Base-by-base conservation (phyloP, 2,329 filamentous ascomycete genomes). In the Coniella vitis region DNA sequence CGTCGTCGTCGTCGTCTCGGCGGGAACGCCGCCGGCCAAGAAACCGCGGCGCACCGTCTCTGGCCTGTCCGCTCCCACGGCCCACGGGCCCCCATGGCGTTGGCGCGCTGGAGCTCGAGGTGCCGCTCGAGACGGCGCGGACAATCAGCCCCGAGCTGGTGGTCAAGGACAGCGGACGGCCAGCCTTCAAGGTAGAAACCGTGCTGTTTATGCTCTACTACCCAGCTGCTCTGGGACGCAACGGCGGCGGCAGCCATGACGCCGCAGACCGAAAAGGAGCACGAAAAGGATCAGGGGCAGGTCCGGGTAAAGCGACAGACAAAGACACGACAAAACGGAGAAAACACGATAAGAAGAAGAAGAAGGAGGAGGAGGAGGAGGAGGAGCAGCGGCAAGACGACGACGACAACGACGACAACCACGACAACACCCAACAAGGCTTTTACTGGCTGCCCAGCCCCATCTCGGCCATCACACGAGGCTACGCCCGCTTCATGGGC, bases 161-260 rank as follows among this genome's bases (percentile, higher is more conserved):
- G 3, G 38, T 45, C 44, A 51, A 20, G 41, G 45, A 34, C 2
- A 29, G 20, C 32, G 51, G 48, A 20, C 22, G 25, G 14, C 39
- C 46, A 3, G 51, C 51, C 10, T 53, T 53, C 20, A 44, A 53
- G 34, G 48, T 53, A 4, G 48, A 53, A 36, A 51, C 51, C 22
- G 51, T 53, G 37, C 25, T 53, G n/a, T 53, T 53, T 45, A 53
- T 48, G 8, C 45, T 53, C 4, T 53, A 51, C 40, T 53, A 53
- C 12, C 51, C 51, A 3, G 41, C 45, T 1, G 41, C 29, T 13
- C 43, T 36, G 31, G 32, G 41, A 5, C 25, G 25, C 13, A 34
- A 14, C 17, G 17, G 22, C 22, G 14, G 19, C 1, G 17, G 14
- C 14, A 3, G 17, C 22, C 7, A 19, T 31, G 38, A 12, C 17